phyloP scores from a whole-genome alignment of 768 basidiomycete species.

The Hygrocybe coccinea region DNA sequence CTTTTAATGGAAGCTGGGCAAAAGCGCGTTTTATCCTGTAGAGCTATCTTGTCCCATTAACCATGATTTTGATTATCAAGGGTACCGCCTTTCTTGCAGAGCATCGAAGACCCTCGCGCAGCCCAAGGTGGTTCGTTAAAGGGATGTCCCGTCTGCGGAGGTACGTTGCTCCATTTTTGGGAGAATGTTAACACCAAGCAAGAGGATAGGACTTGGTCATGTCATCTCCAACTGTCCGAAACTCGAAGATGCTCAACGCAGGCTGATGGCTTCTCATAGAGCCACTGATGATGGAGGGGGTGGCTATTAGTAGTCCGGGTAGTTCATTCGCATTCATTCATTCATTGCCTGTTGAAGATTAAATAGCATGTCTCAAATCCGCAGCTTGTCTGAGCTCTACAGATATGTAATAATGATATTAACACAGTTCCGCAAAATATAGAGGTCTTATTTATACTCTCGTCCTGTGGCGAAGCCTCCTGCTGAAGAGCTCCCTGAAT shows the following conservation, averaged over 20 bases:
- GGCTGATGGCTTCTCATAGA: constrained; percentile 86
- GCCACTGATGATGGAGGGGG: constrained; percentile 62
- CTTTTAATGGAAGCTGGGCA: constrained; percentile 95
- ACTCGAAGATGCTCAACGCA: constrained; percentile 84
- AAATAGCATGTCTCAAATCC: no score
- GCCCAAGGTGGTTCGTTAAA: constrained; percentile 71
- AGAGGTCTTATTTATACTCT: not conserved
- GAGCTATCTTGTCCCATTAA: not conserved
- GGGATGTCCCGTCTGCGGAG: constrained; percentile 96
- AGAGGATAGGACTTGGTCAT: constrained; percentile 75
- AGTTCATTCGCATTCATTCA: no score
- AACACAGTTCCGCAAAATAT: no score
- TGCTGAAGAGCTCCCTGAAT: no score
- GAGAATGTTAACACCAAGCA: constrained; percentile 3
- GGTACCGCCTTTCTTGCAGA: constrained; percentile 87
- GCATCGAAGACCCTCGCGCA: constrained; percentile 86
- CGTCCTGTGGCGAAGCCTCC: not conserved
- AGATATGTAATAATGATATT: no score
- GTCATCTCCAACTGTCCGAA: constrained; percentile 94
- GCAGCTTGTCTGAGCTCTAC: no score
- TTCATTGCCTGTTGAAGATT: no score
- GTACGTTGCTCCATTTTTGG: constrained; percentile 34
- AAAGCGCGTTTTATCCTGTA: constrained; percentile 55
- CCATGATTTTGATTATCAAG: constrained; percentile 36
- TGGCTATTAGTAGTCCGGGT: constrained; percentile 29